These are phyloP conservation scores for Conringia planisiliqua DNA, from an alignment of 345 rosid species.

Conservation along the genomic window DNA sequence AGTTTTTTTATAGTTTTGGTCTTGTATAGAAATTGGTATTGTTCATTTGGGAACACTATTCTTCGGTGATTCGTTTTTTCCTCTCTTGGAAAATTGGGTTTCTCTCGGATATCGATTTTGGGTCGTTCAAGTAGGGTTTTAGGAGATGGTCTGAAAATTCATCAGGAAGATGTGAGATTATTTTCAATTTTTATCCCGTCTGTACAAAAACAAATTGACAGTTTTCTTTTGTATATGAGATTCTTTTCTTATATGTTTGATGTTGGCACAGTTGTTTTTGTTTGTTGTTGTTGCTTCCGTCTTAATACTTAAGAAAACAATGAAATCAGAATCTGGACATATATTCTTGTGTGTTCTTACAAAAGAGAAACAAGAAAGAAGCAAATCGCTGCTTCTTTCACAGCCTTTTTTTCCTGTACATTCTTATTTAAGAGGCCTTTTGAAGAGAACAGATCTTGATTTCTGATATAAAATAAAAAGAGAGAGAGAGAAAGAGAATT, in stretches of 20 bases:
- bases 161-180: slow-evolving; percentile 44
- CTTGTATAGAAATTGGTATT: slow-evolving; percentile 27
- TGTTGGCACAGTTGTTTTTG: neutral
- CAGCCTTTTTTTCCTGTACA: slow-evolving; percentile 29
- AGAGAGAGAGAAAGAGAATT: neutral
- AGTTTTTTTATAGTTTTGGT: neutral
- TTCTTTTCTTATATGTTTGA: neutral
- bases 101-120: slow-evolving; percentile 16
- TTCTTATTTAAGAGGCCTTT: slow-evolving; percentile 28
- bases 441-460: slow-evolving; percentile 18
- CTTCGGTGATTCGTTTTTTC: slow-evolving; percentile 34
- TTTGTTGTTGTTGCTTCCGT: neutral
- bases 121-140: slow-evolving; percentile 17
- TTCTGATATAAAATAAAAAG: neutral
- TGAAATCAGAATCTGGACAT: slow-evolving; percentile 29
- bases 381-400: slow-evolving; percentile 34
- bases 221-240: slow-evolving; percentile 21
- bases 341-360: slow-evolving; percentile 33
- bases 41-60: slow-evolving; percentile 25
- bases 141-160: slow-evolving; percentile 37
- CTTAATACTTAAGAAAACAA: neutral
- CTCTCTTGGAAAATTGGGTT: slow-evolving; percentile 10
- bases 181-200: slow-evolving; percentile 39
- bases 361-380: slow-evolving; percentile 28
- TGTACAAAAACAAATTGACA: slow-evolving; percentile 34